Evolutionary conservation across 139 green algal genomes (phyloP), one percentile per base, ranked within the genome.

Genomic region (Auxenochlorella pyrenoidosa): DNA sequence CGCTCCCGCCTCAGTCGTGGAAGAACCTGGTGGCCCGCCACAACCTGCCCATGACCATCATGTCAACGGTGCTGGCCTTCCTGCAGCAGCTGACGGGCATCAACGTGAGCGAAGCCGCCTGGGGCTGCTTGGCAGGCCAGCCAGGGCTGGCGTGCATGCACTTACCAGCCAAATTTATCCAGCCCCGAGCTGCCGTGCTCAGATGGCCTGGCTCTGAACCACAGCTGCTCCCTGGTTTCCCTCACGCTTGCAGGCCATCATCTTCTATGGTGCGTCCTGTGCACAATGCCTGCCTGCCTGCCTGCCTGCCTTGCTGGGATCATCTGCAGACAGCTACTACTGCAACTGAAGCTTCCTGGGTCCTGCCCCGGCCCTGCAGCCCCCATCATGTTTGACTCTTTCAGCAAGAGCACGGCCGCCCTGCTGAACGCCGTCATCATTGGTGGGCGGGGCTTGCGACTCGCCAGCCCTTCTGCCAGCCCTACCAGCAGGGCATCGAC

Each of bases 401-500:
- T 85, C 63, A 63, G 34, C 40, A 22, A 28, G 60, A 60, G 5
- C 80, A 47, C 80, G 10, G 30, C 89, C 32, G 70, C 93, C 8
- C 93, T 95, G 28, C 81, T 94, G 2, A 90, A 92, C 43, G 86
- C 93, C 19, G 88, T 95, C 15, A 93, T 95, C 82, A 92, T 94
- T 24, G 78, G 78, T 76, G 34, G 70, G 70, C 40, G 24, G 24
- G 28, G 28, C 5, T 34, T 36, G 4, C 10, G 19, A 68, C 47
- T 54, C 47, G 47, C 8, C 47, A 54, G 10, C 47, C 10, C 47
- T 18, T 54, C 47, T 54, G 47, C 47, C 47, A 18, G 47, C 47
- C 47, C 47, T 54, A 10, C 47, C 47, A 54, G 6, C n/a, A n/a
- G n/a, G n/a, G n/a, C n/a, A n/a, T n/a, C n/a, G n/a, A n/a, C n/a